Conservation (phyloP, 352 stramenopile genomes). For the Globisporangium apiculatum region DNA sequence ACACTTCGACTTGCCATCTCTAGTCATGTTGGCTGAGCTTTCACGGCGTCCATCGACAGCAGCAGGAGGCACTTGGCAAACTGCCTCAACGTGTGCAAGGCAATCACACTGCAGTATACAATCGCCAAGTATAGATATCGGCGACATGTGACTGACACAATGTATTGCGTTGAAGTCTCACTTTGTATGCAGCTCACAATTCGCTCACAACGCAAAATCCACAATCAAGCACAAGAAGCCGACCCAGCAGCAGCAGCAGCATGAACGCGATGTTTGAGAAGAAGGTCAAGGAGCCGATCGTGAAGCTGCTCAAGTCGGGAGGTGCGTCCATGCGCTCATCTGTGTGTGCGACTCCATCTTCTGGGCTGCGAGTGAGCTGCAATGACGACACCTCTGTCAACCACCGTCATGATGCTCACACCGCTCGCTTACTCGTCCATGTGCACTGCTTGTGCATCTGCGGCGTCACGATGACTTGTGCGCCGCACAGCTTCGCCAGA, state of each 20-base stretch:
- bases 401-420: too few species aligned
- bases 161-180: neutral
- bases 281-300: conserved; percentile 62
- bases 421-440: neutral
- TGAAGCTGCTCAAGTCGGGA: conserved; percentile 18
- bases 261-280: conserved; percentile 37
- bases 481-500: conserved; percentile 39
- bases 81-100: too few species aligned
- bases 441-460: neutral
- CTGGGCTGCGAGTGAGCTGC: neutral
- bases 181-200: too few species aligned
- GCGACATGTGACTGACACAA: neutral
- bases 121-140: too few species aligned
- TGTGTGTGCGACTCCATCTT: neutral
- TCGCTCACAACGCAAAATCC: too few species aligned
- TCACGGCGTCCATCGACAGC: too few species aligned
- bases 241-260: neutral
- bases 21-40: too few species aligned
- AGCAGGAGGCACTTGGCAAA: too few species aligned
- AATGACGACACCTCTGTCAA: too few species aligned
- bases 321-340: neutral
- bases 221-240: neutral
- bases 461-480: neutral
- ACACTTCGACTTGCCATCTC: too few species aligned
- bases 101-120: too few species aligned